Evolutionary conservation across 306 rosid genomes (phyloP).

Genomic region (Trifolium fragiferum): DNA sequence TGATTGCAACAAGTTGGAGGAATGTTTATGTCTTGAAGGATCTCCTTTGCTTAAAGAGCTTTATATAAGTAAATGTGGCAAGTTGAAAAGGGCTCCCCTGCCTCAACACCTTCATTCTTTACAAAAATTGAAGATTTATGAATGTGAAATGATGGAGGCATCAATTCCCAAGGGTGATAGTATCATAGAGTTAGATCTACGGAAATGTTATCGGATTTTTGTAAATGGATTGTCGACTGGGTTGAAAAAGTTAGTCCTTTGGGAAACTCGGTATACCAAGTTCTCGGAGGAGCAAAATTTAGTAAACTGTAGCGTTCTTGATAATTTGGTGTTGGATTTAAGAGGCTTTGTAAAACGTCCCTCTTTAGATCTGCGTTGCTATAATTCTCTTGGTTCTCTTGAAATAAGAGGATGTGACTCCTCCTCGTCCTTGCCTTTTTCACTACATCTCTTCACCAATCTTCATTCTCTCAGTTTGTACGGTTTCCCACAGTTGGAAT

Average conservation of each 20-base stretch:
- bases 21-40: background rate
- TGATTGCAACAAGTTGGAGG: background rate
- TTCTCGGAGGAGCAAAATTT: background rate
- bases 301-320: background rate
- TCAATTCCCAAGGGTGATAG: background rate
- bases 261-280: background rate
- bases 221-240: background rate
- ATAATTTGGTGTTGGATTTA: background rate
- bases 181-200: background rate
- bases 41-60: background rate
- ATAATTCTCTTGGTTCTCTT: background rate
- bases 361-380: background rate
- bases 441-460: background rate
- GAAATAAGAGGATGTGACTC: background rate
- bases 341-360: background rate
- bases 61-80: background rate
- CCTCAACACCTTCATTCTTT: slow-evolving; percentile 17
- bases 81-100: background rate
- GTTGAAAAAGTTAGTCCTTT: background rate
- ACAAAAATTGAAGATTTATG: background rate
- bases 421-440: slow-evolving; percentile 1
- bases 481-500: background rate
- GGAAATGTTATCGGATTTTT: background rate
- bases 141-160: background rate
- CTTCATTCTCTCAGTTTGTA: background rate